phyloP scores from a whole-genome alignment of 192 early-diverging fungal species.

The Coemansia sp. region DNA sequence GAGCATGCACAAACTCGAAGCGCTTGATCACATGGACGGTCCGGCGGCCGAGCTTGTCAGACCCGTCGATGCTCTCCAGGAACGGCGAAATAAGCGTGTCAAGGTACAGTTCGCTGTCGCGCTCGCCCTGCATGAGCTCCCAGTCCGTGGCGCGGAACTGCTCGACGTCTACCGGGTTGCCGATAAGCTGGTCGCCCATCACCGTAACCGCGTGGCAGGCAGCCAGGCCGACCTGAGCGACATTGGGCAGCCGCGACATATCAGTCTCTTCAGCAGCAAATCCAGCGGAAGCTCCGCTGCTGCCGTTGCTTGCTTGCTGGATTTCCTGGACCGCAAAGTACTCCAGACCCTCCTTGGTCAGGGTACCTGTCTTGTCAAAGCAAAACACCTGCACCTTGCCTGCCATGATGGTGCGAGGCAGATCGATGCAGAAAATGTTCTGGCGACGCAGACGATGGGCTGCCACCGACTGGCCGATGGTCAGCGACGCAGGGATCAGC shows the following conservation, averaged over 20 bases:
- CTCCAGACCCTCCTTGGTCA: conserved; percentile 68
- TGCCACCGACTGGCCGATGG: conserved; percentile 64
- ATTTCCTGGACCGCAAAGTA: conserved; percentile 53
- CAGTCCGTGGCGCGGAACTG: conserved; percentile 69
- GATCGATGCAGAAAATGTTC: conserved; percentile 65
- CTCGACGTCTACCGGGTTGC: conserved; percentile 78
- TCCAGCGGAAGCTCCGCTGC: neutral
- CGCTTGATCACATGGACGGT: conserved; percentile 63
- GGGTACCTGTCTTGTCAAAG: conserved; percentile 70
- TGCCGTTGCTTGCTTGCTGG: conserved; percentile 10
- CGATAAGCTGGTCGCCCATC: conserved; percentile 60
- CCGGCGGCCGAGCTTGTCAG: conserved; percentile 20
- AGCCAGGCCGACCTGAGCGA: conserved; percentile 35
- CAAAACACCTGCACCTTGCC: conserved; percentile 68
- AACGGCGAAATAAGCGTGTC: conserved; percentile 59
- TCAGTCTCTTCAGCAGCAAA: conserved; percentile 13
- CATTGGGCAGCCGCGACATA: conserved; percentile 9
- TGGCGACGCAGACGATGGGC: conserved; percentile 56
- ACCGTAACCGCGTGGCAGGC: conserved; percentile 64
- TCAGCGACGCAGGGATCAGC: conserved; percentile 63
- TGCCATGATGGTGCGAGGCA: conserved; percentile 61
- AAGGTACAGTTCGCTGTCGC: conserved; percentile 24
- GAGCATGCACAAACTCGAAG: conserved; percentile 78
- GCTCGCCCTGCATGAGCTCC: conserved; percentile 29
- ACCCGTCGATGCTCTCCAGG: conserved; percentile 23